These are phyloP conservation scores for Talaromyces rugulosus DNA, from an alignment of 2,329 filamentous ascomycete species.

Conservation along the genomic window DNA sequence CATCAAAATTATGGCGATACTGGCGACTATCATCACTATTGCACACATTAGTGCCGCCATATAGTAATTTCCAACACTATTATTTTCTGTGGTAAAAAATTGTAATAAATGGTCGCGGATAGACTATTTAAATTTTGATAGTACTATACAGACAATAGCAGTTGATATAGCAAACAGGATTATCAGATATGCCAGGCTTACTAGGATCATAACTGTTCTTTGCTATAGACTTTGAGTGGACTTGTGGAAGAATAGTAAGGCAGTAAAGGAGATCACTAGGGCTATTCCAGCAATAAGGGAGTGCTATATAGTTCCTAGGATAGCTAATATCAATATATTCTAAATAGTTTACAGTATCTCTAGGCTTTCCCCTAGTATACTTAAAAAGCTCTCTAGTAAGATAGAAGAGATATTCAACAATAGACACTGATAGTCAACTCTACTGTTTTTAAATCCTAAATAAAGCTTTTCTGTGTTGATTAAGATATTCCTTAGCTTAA, in stretches of 20 bases:
- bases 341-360: not conserved
- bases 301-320: not conserved
- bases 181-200: not conserved
- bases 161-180: not conserved
- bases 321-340: not conserved
- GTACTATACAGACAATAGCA: not conserved
- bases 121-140: not conserved
- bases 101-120: not conserved
- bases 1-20: not conserved
- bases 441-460: not conserved
- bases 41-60: not conserved
- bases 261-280: not conserved
- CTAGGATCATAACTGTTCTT: not conserved
- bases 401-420: not conserved
- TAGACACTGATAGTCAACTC: not conserved
- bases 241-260: not conserved
- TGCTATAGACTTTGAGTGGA: not conserved
- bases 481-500: not conserved
- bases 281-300: not conserved
- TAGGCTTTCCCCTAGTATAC: not conserved
- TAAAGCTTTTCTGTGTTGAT: not conserved
- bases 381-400: not conserved
- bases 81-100: not conserved
- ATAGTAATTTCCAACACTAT: slow-evolving; percentile 10
- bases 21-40: not conserved